These are phyloP conservation scores for Candida buenavistaensis DNA, from an alignment of 1,139 yeast genomes.

Conservation along the genomic window DNA sequence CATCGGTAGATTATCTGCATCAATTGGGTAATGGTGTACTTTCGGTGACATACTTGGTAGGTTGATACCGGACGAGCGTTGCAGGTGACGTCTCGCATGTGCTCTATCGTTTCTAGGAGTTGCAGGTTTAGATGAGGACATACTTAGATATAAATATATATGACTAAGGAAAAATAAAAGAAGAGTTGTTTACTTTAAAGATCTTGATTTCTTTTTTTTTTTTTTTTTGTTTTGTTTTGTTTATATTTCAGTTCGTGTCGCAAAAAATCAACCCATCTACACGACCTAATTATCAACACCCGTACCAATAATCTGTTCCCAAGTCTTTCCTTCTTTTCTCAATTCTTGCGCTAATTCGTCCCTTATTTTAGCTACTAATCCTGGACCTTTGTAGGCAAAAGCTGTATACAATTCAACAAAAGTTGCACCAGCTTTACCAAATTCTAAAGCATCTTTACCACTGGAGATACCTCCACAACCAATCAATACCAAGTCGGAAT, in stretches of 20 bases:
- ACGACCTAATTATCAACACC: too few relatives aligned
- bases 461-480: constrained; percentile 93
- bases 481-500: constrained; percentile 66
- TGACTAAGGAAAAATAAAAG: not conserved
- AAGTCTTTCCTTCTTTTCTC: constrained; percentile 72
- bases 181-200: not conserved
- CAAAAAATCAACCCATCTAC: too few relatives aligned
- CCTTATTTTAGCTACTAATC: constrained; percentile 74
- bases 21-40: constrained; percentile 40
- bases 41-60: constrained; percentile 43
- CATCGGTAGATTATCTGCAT: constrained; percentile 39
- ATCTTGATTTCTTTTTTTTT: constrained; percentile 1
- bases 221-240: not conserved
- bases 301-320: constrained; percentile 73
- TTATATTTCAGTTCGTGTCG: not conserved
- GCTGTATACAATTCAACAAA: constrained; percentile 85
- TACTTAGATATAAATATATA: not conserved
- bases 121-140: constrained; percentile 21
- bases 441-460: constrained; percentile 88
- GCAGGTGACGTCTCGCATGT: constrained; percentile 27
- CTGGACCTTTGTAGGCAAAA: constrained; percentile 92
- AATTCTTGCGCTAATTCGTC: constrained; percentile 71
- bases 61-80: constrained; percentile 43
- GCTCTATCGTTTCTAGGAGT: constrained; percentile 18
- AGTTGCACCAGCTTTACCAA: constrained; percentile 91